Percentiles rank a stretch among this genome's conserved stretches.
Evolutionary conservation across 176 grass and related monocot species (phyloP).

Genomic region (Puccinellia tenuiflora): DNA sequence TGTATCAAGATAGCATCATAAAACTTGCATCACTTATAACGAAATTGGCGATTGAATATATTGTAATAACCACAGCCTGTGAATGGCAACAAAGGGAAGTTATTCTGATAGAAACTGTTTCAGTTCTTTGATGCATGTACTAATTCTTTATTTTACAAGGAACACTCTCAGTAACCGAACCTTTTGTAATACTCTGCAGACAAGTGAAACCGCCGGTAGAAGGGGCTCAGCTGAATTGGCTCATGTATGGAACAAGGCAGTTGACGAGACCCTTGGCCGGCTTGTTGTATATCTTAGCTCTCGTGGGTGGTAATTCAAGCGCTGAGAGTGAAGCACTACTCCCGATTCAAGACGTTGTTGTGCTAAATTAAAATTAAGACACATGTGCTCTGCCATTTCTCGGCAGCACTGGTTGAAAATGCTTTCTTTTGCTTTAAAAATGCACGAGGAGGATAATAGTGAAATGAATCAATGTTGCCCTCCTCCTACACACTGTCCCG

Average conservation of each 20-base stretch:
- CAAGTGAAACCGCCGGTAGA: not conserved
- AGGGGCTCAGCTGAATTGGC: conserved; percentile 23
- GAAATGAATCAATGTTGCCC: not conserved
- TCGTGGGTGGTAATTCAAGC: conserved; percentile 46
- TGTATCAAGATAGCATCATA: not conserved
- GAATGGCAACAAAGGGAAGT: not conserved
- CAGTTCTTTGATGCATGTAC: not conserved
- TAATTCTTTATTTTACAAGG: not conserved
- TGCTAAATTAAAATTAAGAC: conserved; percentile 5
- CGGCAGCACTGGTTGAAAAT: not conserved
- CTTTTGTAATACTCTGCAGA: conserved; percentile 15
- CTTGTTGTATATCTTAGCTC: conserved; percentile 56
- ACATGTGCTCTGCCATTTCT: not conserved
- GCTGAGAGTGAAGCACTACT: not conserved
- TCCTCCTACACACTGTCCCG: not conserved
- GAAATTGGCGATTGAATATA: not conserved
- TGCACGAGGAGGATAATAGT: not conserved
- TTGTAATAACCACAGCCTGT: not conserved
- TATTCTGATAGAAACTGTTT: not conserved
- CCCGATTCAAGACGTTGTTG: not conserved
- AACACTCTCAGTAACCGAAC: not conserved
- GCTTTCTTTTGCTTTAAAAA: conserved; percentile 11
- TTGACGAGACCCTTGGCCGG: conserved; percentile 46
- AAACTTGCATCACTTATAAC: not conserved
- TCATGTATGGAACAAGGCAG: conserved; percentile 53